Conservation (phyloP, 345 rosid species). For the Jatropha curcas region DNA sequence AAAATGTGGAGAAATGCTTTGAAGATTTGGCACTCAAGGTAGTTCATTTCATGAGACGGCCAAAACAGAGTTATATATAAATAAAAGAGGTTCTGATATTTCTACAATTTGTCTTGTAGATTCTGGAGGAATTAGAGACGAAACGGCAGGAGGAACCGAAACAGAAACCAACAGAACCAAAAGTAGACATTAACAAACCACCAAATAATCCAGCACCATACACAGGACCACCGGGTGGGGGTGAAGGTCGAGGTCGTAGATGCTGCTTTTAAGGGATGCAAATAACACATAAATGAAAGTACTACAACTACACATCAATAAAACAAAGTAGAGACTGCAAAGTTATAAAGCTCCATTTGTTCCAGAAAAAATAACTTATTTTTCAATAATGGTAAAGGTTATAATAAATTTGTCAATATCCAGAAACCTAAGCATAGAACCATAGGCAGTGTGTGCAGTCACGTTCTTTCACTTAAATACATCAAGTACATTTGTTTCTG, state of each 20-base stretch:
- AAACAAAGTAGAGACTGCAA: neutral
- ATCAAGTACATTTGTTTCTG: too few species aligned
- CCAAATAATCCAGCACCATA: neutral
- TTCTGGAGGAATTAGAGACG: neutral
- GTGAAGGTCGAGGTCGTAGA: neutral
- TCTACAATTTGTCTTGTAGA: neutral
- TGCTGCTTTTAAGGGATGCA: neutral
- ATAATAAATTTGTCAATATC: too few species aligned
- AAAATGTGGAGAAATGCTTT: constrained; percentile 87
- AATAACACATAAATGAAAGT: neutral
- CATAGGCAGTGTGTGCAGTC: too few species aligned
- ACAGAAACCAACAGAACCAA: neutral
- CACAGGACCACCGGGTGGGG: neutral
- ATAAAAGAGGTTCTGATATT: too few species aligned
- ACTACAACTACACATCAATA: neutral
- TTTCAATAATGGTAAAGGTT: too few species aligned
- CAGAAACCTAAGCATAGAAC: too few species aligned
- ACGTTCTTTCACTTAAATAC: too few species aligned
- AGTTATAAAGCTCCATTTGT: too few species aligned
- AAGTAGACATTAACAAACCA: neutral
- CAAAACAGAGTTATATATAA: too few species aligned
- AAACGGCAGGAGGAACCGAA: neutral
- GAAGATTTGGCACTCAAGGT: constrained; percentile 89
- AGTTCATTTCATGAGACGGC: too few species aligned
- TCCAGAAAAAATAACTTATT: too few species aligned